A percentile compares a stretch with the other conserved stretches of the same genome.
Evolutionary conservation across 306 rosid species (phyloP).

Genomic region (Quercus cerris): DNA sequence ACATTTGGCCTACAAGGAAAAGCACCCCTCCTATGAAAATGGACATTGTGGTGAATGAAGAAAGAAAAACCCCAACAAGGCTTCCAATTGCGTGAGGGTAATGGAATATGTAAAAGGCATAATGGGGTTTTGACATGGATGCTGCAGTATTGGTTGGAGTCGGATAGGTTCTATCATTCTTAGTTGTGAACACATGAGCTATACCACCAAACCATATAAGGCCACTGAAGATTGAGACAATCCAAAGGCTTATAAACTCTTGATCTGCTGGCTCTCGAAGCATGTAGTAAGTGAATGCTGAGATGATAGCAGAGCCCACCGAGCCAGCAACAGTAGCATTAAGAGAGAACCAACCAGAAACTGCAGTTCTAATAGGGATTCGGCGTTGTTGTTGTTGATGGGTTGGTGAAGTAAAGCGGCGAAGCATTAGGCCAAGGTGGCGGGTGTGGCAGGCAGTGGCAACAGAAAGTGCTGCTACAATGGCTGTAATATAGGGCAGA

Average conservation of each 20-base stretch:
- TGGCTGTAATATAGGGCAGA: constrained; percentile 57
- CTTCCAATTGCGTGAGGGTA: constrained; percentile 70
- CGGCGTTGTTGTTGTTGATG: constrained; percentile 19
- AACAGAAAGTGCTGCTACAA: constrained; percentile 52
- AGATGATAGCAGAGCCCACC: constrained; percentile 54
- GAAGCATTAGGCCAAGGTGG: constrained; percentile 70
- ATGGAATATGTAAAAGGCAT: constrained; percentile 42
- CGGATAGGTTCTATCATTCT: constrained; percentile 26
- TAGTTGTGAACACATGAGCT: constrained; percentile 42
- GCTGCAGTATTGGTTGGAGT: background rate
- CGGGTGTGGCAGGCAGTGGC: constrained; percentile 78
- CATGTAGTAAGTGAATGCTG: constrained; percentile 80
- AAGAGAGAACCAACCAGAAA: constrained; percentile 57
- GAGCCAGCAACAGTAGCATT: constrained; percentile 48
- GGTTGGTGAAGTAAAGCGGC: constrained; percentile 42
- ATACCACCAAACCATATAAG: constrained; percentile 69
- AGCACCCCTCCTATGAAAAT: constrained; percentile 64
- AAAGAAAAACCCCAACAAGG: constrained; percentile 50
- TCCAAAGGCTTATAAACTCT: constrained; percentile 62
- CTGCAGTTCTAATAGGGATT: constrained; percentile 36
- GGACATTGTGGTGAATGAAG: constrained; percentile 64
- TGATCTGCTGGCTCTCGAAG: constrained; percentile 32
- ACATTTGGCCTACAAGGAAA: constrained; percentile 65
- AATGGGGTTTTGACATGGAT: constrained; percentile 29
- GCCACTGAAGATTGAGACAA: constrained; percentile 87